Percentiles rank a stretch among this genome's conserved stretches.
These are phyloP conservation scores for Lactarius akahatsu DNA, from an alignment of 768 basidiomycete genomes.

Conservation along the genomic window DNA sequence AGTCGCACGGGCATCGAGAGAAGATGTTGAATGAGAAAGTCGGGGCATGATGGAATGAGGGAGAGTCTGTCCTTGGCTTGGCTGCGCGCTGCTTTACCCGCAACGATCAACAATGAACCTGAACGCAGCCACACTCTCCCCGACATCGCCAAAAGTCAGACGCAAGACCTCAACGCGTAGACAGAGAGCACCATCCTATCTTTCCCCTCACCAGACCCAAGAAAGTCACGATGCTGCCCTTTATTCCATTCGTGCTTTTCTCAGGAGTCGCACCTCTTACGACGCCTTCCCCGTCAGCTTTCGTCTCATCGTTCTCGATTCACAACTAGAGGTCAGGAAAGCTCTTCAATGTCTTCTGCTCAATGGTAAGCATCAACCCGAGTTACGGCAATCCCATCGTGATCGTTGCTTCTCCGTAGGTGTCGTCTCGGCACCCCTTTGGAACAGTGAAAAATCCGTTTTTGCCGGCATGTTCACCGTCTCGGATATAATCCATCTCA, in stretches of 20 bases:
- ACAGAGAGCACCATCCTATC: constrained; percentile 56
- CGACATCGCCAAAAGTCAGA: constrained; percentile 53
- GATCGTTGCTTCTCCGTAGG: constrained; percentile 47
- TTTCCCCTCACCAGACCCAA: constrained; percentile 48
- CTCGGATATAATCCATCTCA: constrained; percentile 98
- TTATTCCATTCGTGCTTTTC: constrained; percentile 70
- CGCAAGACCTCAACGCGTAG: constrained; percentile 57
- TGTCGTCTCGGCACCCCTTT: constrained; percentile 95
- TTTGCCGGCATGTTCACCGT: constrained; percentile 99
- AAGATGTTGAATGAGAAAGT: background rate
- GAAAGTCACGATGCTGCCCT: constrained; percentile 73
- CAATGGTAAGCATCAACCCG: constrained; percentile 53
- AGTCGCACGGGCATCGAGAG: background rate
- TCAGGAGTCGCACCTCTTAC: constrained; percentile 85
- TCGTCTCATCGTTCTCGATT: constrained; percentile 94
- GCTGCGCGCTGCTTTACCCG: background rate
- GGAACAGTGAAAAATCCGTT: constrained; percentile 90
- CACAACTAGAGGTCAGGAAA: constrained; percentile 93
- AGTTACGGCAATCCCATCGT: constrained; percentile 13
- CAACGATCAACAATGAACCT: constrained; percentile 36
- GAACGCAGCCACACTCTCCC: constrained; percentile 52
- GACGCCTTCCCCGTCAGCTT: constrained; percentile 98
- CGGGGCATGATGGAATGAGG: constrained; percentile 4
- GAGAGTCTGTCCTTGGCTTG: background rate
- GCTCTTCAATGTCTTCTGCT: constrained; percentile 83